These are phyloP conservation scores for Grigorovia yakushimaensis DNA, from an alignment of 805 yeast species.

Conservation along the genomic window DNA sequence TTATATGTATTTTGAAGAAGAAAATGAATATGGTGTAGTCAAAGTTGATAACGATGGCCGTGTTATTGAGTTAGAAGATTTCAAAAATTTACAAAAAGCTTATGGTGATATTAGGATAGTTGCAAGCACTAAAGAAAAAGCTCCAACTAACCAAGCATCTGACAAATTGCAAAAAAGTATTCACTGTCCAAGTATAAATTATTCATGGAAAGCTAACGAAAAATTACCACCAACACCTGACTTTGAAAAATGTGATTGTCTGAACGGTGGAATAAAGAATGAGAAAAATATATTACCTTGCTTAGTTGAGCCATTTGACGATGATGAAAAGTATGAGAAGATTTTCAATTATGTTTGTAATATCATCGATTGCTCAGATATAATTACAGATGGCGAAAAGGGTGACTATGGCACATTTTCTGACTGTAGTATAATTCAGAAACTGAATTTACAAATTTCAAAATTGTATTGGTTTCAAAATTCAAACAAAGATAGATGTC, in stretches of 20 bases:
- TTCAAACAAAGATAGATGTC: slow-evolving; percentile 24
- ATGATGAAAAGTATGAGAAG: slow-evolving; percentile 40
- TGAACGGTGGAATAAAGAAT: slow-evolving; percentile 14
- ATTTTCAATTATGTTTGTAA: slow-evolving; percentile 53
- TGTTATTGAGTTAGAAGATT: slow-evolving; percentile 52
- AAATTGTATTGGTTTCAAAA: slow-evolving; percentile 45
- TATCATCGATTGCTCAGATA: slow-evolving; percentile 47
- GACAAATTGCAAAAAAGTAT: slow-evolving; percentile 5
- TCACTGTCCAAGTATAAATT: slow-evolving; percentile 12
- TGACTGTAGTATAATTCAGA: slow-evolving; percentile 54
- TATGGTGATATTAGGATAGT: slow-evolving; percentile 28
- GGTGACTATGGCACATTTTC: slow-evolving; percentile 63
- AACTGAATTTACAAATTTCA: slow-evolving; percentile 54
- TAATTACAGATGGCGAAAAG: slow-evolving; percentile 43
- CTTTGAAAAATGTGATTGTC: slow-evolving; percentile 49
- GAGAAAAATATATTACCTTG: slow-evolving; percentile 42
- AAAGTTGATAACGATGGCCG: slow-evolving; percentile 32
- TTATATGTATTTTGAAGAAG: slow-evolving; percentile 75
- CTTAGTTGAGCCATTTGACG: slow-evolving; percentile 41
- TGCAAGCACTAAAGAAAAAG: not conserved
- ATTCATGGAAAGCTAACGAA: slow-evolving; percentile 52
- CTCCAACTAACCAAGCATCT: slow-evolving; percentile 7
- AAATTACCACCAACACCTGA: slow-evolving; percentile 64
- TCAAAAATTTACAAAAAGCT: slow-evolving; percentile 44
- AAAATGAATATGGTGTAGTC: slow-evolving; percentile 65